These are phyloP conservation scores for Solanum verrucosum DNA, from an alignment of 257 asterid species.

Conservation along the genomic window DNA sequence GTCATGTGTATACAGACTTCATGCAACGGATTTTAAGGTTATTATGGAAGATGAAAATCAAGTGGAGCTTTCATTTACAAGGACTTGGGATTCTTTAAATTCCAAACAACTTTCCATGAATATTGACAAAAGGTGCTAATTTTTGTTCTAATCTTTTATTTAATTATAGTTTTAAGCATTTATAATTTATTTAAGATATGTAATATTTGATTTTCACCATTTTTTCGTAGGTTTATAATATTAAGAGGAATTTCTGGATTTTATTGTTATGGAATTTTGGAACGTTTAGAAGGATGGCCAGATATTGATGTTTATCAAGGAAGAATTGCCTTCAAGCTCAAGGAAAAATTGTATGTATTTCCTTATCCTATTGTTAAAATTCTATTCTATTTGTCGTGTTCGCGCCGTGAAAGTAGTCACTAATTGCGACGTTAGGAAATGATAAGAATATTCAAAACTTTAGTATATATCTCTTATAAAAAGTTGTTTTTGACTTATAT, in stretches of 20 bases:
- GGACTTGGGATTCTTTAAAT: conserved; percentile 21
- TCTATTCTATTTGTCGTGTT: no score
- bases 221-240: conserved; percentile 26
- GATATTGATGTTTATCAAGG: conserved; percentile 46
- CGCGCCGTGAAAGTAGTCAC: fast-evolving
- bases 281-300: conserved; percentile 73
- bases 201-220: neutral
- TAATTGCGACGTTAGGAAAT: no score
- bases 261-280: conserved; percentile 58
- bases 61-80: conserved; percentile 63
- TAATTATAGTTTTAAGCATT: neutral
- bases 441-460: no score
- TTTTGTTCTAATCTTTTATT: neutral
- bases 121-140: conserved; percentile 69
- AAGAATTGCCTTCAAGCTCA: conserved; percentile 66
- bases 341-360: conserved; percentile 29
- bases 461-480: no score
- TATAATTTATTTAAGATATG: neutral
- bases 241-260: conserved; percentile 65
- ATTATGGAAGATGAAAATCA: conserved; percentile 42
- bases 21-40: conserved; percentile 29
- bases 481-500: no score
- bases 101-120: conserved; percentile 39
- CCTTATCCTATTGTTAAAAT: no score
- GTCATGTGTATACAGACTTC: conserved; percentile 27